These are phyloP conservation scores for Lentinula aciculospora DNA, from an alignment of 768 basidiomycete genomes.

Conservation along the genomic window DNA sequence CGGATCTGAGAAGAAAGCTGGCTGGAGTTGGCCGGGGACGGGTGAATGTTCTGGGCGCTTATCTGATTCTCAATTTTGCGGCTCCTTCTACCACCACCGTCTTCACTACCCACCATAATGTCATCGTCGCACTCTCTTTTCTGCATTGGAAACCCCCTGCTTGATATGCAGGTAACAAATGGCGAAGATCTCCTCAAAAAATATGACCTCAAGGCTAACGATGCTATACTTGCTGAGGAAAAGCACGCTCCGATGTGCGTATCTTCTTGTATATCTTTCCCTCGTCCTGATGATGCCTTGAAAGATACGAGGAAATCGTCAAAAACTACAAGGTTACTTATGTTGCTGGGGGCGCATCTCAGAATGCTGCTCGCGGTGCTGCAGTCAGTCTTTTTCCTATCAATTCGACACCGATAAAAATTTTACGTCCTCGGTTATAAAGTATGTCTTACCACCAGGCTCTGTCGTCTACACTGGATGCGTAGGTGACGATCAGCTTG, in stretches of 20 bases:
- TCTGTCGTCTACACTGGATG: conserved; percentile 94
- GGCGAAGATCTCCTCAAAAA: conserved; percentile 84
- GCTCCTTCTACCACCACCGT: conserved; percentile 24
- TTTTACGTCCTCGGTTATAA: conserved; percentile 2
- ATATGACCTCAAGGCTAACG: conserved; percentile 88
- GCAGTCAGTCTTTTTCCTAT: conserved; percentile 54
- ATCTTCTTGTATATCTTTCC: background rate
- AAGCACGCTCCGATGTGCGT: conserved; percentile 84
- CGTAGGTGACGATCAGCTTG: conserved; percentile 91
- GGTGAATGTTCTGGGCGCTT: too few relatives aligned
- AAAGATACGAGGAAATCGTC: conserved; percentile 88
- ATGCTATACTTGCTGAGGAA: conserved; percentile 91
- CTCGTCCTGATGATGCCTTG: conserved; percentile 1
- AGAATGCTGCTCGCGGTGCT: conserved; percentile 94
- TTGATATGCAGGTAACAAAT: conserved; percentile 90
- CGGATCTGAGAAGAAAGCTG: too few relatives aligned
- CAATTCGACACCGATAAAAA: background rate
- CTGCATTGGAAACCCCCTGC: conserved; percentile 92
- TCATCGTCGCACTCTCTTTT: conserved; percentile 47
- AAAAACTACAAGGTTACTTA: conserved; percentile 74
- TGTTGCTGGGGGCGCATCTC: conserved; percentile 95
- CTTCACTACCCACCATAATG: conserved; percentile 30
- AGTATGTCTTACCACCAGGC: conserved; percentile 87
- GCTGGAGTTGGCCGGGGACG: too few relatives aligned
- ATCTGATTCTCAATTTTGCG: background rate